Evolutionary conservation across 78 protist genomes (phyloP), one percentile per base, ranked within the genome.

Genomic region (Isochrysis galbana): DNA sequence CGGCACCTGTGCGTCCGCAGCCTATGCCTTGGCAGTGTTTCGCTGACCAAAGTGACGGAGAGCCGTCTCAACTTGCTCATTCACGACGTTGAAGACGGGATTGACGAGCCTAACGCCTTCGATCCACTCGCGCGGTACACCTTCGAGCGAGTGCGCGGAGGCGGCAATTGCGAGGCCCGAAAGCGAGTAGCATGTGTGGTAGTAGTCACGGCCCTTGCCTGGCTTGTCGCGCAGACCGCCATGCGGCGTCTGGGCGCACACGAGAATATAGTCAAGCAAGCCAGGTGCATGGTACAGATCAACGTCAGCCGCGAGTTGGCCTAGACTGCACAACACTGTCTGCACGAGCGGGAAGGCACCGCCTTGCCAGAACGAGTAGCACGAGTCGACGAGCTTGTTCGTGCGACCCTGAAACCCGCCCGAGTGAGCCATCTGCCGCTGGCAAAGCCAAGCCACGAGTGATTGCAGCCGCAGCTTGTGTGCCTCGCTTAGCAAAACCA

Each of bases 381-480:
- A 99, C 14, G 96, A 93, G 91, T 99, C 99, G 26, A 98, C 99
- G 1, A 99, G 94, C 94, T 99, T 99, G 93, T 98, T 97, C 22
- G 98, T 97, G n/a, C 99, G 93, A 26, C 99, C 99, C 67, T 95
- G 95, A 90, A 99, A 98, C 11, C 99, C 99, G 26, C 99, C 99
- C 44, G 97, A 98, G n/a, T 87, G 10, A 1, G 67, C 23, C 91
- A 94, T 86, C 93, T 99, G 99, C 51, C 98, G 95, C 11, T 54
- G 3, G 32, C 61, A 94, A 0, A 90, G 48, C 99, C 99, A 99
- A 38, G 91, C 61, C 70, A 47, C 70, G 72, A 94, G 54, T 74
- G 46, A 51, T 51, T 14, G 32, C n/a, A 23, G 29, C 26, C 78
- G 54, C 42, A 77, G 70, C 51, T 0, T 25, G 45, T 25, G 39